phyloP scores from a whole-genome alignment of 805 yeast species.

The Wickerhamomyces tratensis region DNA sequence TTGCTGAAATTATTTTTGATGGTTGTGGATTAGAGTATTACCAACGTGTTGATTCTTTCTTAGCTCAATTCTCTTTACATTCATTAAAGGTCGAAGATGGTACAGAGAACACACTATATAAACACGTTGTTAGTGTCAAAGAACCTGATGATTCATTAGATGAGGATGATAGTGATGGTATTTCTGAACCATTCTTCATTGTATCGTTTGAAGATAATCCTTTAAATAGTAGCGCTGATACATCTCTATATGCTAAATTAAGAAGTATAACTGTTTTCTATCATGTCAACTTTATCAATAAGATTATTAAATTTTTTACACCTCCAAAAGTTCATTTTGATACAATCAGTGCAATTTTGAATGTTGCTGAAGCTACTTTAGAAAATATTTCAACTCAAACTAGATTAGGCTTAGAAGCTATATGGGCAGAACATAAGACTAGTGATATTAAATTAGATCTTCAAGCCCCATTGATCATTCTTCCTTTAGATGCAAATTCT shows the following conservation, averaged over 20 bases:
- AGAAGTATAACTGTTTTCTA: conserved; percentile 86
- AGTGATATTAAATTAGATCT: conserved; percentile 76
- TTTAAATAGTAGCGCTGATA: conserved; percentile 73
- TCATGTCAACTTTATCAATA: conserved; percentile 76
- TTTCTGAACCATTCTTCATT: conserved; percentile 63
- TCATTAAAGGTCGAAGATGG: conserved; percentile 87
- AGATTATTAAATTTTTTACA: conserved; percentile 63
- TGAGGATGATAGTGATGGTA: conserved; percentile 18
- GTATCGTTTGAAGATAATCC: conserved; percentile 83
- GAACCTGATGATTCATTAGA: conserved; percentile 27
- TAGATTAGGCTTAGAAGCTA: conserved; percentile 84
- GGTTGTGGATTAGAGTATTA: conserved; percentile 67
- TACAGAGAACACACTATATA: conserved; percentile 67
- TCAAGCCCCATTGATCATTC: conserved; percentile 84
- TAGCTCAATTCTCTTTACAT: conserved; percentile 62
- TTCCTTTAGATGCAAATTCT: conserved; percentile 73
- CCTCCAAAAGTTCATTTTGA: conserved; percentile 84
- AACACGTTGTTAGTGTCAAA: conserved; percentile 80
- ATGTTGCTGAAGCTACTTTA: conserved; percentile 91
- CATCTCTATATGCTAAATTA: conserved; percentile 61
- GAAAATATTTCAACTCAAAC: conserved; percentile 89
- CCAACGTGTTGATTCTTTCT: conserved; percentile 73
- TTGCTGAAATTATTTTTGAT: conserved; percentile 76
- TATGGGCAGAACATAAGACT: conserved; percentile 91
- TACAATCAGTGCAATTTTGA: conserved; percentile 82